Percentiles rank a stretch among this genome's conserved stretches.
Evolutionary conservation across 2,329 filamentous ascomycete species (phyloP).

Genomic region (Lomentospora prolificans): DNA sequence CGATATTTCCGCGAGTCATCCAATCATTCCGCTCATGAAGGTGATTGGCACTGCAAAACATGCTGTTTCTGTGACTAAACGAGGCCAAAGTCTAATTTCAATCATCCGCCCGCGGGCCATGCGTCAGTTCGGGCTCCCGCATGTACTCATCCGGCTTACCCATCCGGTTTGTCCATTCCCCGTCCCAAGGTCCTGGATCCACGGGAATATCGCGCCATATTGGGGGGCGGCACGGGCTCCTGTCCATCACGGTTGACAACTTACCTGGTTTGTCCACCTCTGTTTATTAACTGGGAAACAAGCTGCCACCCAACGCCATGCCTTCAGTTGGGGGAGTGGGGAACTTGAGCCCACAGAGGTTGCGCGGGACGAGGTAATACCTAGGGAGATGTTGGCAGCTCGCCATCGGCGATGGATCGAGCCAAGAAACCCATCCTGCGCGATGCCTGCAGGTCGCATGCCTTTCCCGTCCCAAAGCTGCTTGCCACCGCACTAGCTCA

Average conservation of each 20-base stretch:
- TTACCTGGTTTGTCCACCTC: not conserved
- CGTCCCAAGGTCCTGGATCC: not conserved
- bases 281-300: not conserved
- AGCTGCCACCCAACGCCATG: not conserved
- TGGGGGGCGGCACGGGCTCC: not conserved
- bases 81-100: not conserved
- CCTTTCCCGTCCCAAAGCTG: not conserved
- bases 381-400: not conserved
- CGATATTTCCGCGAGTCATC: not conserved
- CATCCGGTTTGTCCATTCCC: not conserved
- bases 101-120: not conserved
- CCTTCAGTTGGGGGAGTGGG: not conserved
- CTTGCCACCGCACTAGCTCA: not conserved
- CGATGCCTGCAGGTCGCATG: not conserved
- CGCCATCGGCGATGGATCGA: not conserved
- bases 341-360: not conserved
- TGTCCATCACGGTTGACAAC: not conserved
- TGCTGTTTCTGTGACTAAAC: slow-evolving; percentile 1
- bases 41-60: not conserved
- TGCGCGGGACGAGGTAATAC: not conserved
- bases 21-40: not conserved
- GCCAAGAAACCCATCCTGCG: not conserved
- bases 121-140: not conserved
- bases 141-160: too few relatives aligned
- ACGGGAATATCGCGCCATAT: not conserved